Conservation (phyloP, 163 green algal species). For the Chlamydomonas reinhardtii region DNA sequence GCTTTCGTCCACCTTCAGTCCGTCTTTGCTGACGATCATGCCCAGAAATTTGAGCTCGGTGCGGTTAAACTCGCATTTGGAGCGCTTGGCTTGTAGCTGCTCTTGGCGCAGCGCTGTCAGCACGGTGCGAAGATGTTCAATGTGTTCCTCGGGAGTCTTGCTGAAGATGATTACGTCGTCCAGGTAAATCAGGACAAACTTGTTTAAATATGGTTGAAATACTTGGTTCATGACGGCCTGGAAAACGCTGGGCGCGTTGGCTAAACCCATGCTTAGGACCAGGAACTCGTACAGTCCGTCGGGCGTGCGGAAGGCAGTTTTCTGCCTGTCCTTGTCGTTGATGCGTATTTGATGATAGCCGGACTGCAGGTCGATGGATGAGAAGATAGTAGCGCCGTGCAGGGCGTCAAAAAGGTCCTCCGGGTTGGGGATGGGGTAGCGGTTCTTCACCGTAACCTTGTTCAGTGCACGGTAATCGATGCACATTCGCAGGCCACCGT, state of each 20-base stretch:
- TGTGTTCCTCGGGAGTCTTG: slow-evolving; percentile 59
- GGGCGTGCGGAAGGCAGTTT: slow-evolving; percentile 74
- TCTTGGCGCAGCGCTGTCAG: slow-evolving; percentile 38
- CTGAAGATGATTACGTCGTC: slow-evolving; percentile 79
- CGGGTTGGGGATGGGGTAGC: slow-evolving; percentile 72
- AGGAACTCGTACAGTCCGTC: slow-evolving; percentile 74
- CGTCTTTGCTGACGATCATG: slow-evolving; percentile 46
- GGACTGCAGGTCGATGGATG: slow-evolving; percentile 66
- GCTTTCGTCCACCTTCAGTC: slow-evolving; percentile 47
- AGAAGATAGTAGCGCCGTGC: slow-evolving; percentile 65
- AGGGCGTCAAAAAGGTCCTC: slow-evolving; percentile 79
- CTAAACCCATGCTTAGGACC: slow-evolving; percentile 78
- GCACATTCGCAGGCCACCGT: slow-evolving; percentile 57
- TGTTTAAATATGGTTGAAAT: slow-evolving; percentile 37
- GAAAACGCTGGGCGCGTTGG: slow-evolving; percentile 78
- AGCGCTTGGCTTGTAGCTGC: slow-evolving; percentile 49
- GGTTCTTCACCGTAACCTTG: slow-evolving; percentile 72
- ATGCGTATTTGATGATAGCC: slow-evolving; percentile 80
- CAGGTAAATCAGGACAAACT: slow-evolving; percentile 74
- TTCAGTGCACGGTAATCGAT: slow-evolving; percentile 80
- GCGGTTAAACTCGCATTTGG: slow-evolving; percentile 54
- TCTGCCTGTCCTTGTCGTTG: slow-evolving; percentile 56
- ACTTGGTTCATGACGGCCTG: slow-evolving; percentile 60
- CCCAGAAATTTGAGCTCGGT: slow-evolving; percentile 51
- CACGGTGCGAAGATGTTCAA: slow-evolving; percentile 51